Percentiles rank a stretch among this genome's conserved stretches.
phyloP scores from a whole-genome alignment of 768 basidiomycete genomes.

The Clitopilus hobsonii region DNA sequence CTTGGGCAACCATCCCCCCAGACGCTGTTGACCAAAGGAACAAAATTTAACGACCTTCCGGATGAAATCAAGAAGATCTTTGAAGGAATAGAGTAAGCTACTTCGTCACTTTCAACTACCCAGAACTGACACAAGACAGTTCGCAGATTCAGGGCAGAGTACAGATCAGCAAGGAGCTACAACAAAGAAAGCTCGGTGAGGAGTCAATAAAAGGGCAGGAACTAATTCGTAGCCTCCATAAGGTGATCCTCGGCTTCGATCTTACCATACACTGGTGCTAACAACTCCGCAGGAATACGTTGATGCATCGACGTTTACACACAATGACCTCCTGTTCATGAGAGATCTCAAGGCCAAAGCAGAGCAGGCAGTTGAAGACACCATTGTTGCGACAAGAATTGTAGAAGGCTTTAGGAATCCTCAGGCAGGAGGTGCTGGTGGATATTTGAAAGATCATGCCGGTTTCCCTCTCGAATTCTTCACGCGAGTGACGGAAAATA shows the following conservation, averaged over 20 bases:
- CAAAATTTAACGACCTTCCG: conserved; percentile 81
- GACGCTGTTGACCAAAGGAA: conserved; percentile 47
- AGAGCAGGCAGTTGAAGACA: conserved; percentile 77
- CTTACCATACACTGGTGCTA: conserved; percentile 2
- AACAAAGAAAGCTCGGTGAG: conserved; percentile 70
- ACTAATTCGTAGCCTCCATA: conserved; percentile 60
- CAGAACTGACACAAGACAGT: conserved; percentile 26
- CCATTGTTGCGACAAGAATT: conserved; percentile 70
- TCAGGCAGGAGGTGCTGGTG: conserved; percentile 62
- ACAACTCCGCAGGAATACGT: conserved; percentile 54
- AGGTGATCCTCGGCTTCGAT: conserved; percentile 32
- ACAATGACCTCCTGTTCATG: conserved; percentile 61
- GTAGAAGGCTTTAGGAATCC: conserved; percentile 77
- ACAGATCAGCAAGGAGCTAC: conserved; percentile 76
- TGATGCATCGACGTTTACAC: conserved; percentile 55
- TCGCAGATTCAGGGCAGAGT: conserved; percentile 71
- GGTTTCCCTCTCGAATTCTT: conserved; percentile 86
- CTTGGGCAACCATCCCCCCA: conserved; percentile 18
- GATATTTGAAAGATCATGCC: conserved; percentile 72
- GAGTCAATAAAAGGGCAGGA: conserved; percentile 73
- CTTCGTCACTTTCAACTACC: neutral
- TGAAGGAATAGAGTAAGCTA: conserved; percentile 66
- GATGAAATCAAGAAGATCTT: conserved; percentile 61
- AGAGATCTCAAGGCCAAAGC: conserved; percentile 71
- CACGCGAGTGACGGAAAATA: conserved; percentile 63